A percentile compares a stretch with the other conserved stretches of the same genome.
These are phyloP conservation scores for Fusarium poae DNA, from an alignment of 2,329 filamentous ascomycete species.

Conservation along the genomic window DNA sequence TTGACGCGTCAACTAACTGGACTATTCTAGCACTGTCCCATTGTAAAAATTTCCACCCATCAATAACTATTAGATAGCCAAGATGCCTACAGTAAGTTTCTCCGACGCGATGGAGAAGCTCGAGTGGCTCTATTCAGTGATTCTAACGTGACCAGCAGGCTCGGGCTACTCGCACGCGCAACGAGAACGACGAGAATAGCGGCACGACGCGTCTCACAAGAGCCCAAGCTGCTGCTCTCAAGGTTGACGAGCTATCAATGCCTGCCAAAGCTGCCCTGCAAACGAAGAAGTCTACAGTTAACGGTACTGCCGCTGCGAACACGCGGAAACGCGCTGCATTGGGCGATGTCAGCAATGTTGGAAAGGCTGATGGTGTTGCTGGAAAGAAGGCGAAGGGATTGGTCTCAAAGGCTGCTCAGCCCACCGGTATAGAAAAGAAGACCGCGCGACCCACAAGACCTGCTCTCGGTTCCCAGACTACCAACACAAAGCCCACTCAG, in stretches of 20 bases:
- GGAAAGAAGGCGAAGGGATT: slow-evolving; percentile 82
- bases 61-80: slow-evolving; percentile 46
- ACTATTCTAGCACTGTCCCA: slow-evolving; percentile 33
- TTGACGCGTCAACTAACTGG: slow-evolving; percentile 48
- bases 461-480: slow-evolving; percentile 74
- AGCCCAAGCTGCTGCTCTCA: slow-evolving; percentile 86
- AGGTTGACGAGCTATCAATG: slow-evolving; percentile 71
- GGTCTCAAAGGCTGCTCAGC: slow-evolving; percentile 83
- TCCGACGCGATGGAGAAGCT: slow-evolving; percentile 29
- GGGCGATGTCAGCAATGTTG: slow-evolving; percentile 95
- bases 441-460: slow-evolving; percentile 71
- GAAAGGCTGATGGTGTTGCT: slow-evolving; percentile 78
- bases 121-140: not conserved
- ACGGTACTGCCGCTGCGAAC: slow-evolving; percentile 61
- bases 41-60: slow-evolving; percentile 42
- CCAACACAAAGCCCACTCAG: slow-evolving; percentile 74
- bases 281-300: slow-evolving; percentile 74
- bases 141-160: slow-evolving; percentile 59
- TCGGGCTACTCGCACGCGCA: slow-evolving; percentile 80
- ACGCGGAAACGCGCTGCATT: slow-evolving; percentile 84
- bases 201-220: slow-evolving; percentile 87
- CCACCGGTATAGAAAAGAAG: slow-evolving; percentile 83
- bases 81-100: slow-evolving; percentile 55
- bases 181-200: slow-evolving; percentile 95
- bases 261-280: slow-evolving; percentile 74